Conservation (phyloP, 2,329 filamentous ascomycete species). For the Exutisphaerella laricina region DNA sequence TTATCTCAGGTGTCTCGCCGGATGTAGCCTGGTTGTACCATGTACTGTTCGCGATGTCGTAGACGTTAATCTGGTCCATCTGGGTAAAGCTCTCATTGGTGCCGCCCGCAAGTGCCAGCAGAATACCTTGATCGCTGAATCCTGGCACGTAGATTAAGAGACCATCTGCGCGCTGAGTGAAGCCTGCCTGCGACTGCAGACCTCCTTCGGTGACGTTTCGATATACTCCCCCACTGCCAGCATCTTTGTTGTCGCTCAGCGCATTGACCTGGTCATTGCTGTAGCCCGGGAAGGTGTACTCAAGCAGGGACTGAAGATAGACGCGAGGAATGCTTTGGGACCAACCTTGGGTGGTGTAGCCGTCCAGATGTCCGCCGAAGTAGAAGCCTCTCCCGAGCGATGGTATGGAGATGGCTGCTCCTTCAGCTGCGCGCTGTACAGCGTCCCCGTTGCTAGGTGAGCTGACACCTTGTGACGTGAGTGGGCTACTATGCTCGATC, state of each 20-base stretch:
- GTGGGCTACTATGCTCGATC: constrained; percentile 57
- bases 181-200: constrained; percentile 59
- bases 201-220: constrained; percentile 70
- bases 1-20: constrained; percentile 53
- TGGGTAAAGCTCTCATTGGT: constrained; percentile 60
- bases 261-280: constrained; percentile 57
- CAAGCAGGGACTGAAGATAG: constrained; percentile 68
- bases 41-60: constrained; percentile 62
- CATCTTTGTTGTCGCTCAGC: constrained; percentile 50
- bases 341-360: constrained; percentile 60
- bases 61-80: constrained; percentile 66
- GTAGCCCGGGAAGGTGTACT: constrained; percentile 69
- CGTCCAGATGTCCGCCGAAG: constrained; percentile 71
- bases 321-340: constrained; percentile 57
- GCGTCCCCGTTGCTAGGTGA: constrained; percentile 51
- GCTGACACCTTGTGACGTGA: constrained; percentile 58
- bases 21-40: constrained; percentile 72
- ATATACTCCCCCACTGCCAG: constrained; percentile 58
- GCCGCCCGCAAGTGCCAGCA: constrained; percentile 73
- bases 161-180: constrained; percentile 69
- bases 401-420: constrained; percentile 64
- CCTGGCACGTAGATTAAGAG: constrained; percentile 69
- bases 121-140: constrained; percentile 66
- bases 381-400: constrained; percentile 68
- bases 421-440: constrained; percentile 67